Conservation (phyloP, 352 stramenopile species). For the Phytophthora capsici region DNA sequence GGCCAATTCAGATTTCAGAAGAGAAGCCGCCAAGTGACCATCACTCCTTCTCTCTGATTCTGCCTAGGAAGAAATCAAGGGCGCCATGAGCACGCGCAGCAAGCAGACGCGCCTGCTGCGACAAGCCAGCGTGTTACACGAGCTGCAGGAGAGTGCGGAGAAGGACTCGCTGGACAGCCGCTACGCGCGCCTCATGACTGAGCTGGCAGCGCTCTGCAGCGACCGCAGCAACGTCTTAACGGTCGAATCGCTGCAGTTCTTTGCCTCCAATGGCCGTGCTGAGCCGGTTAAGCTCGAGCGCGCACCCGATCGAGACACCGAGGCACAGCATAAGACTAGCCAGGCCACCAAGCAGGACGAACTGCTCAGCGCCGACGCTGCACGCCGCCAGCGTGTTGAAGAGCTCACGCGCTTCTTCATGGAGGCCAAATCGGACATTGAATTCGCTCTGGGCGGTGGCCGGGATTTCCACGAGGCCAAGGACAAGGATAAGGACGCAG, state of each 20-base stretch:
- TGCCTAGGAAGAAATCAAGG: constrained; percentile 5
- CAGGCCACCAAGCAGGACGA: constrained; percentile 60
- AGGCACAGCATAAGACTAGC: constrained; percentile 40
- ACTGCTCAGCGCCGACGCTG: constrained; percentile 75
- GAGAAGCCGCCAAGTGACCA: constrained; percentile 26
- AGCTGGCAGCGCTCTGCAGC: constrained; percentile 74
- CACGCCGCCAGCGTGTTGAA: constrained; percentile 81
- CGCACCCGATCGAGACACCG: constrained; percentile 46
- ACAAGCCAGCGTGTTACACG: constrained; percentile 80
- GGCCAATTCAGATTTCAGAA: constrained; percentile 11
- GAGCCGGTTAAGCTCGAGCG: constrained; percentile 82
- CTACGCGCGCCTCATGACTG: constrained; percentile 78
- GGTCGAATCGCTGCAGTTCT: constrained; percentile 74
- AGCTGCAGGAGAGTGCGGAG: constrained; percentile 80
- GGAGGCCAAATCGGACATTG: constrained; percentile 90
- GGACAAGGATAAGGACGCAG: constrained; percentile 72
- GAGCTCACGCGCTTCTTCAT: constrained; percentile 91
- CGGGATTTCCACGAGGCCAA: constrained; percentile 74
- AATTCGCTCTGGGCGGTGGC: constrained; percentile 81
- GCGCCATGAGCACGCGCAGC: constrained; percentile 36
- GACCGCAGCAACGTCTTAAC: constrained; percentile 82
- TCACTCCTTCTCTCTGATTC: constrained; percentile 27
- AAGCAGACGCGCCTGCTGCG: constrained; percentile 50
- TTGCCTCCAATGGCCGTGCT: constrained; percentile 58
- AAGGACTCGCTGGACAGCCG: constrained; percentile 74